Conservation (phyloP, 768 basidiomycete genomes). For the Lactarius pseudohatsudake region DNA sequence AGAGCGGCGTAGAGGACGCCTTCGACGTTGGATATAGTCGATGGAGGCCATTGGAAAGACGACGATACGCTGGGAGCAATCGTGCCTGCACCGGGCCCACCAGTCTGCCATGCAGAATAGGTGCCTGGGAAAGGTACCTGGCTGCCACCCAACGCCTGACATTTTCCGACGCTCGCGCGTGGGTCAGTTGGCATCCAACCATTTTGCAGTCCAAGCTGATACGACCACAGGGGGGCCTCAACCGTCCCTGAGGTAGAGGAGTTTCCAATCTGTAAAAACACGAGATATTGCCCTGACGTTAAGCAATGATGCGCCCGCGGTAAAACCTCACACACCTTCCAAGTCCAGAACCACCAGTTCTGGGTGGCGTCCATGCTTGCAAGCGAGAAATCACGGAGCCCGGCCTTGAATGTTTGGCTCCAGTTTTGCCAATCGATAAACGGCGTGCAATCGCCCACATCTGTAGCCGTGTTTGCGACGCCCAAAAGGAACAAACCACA, state of each 20-base stretch:
- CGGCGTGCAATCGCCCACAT: slow-evolving; percentile 38
- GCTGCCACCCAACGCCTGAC: slow-evolving; percentile 51
- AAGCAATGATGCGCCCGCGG: background rate
- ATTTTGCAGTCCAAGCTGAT: slow-evolving; percentile 63
- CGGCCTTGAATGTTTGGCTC: slow-evolving; percentile 50
- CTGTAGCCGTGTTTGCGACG: slow-evolving; percentile 31
- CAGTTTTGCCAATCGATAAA: slow-evolving; percentile 55
- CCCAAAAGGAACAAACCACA: slow-evolving; percentile 56
- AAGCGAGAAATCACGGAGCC: slow-evolving; percentile 50
- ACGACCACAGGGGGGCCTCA: slow-evolving; percentile 65
- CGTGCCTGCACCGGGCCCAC: slow-evolving; percentile 54
- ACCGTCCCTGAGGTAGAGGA: slow-evolving; percentile 50
- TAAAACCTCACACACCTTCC: slow-evolving; percentile 51
- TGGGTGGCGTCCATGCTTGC: slow-evolving; percentile 66
- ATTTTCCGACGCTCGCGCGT: slow-evolving; percentile 61
- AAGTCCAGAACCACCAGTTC: slow-evolving; percentile 79
- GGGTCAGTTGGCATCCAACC: slow-evolving; percentile 84
- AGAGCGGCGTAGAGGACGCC: slow-evolving; percentile 37
- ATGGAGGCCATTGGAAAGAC: slow-evolving; percentile 56
- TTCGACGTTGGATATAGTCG: slow-evolving; percentile 47
- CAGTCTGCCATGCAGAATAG: slow-evolving; percentile 68
- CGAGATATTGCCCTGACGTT: slow-evolving; percentile 15
- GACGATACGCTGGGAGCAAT: slow-evolving; percentile 44
- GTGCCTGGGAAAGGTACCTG: slow-evolving; percentile 41
- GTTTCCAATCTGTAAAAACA: slow-evolving; percentile 50